Evolutionary conservation across 2,329 filamentous ascomycete species (phyloP).

Genomic region (Colletotrichum sp.): DNA sequence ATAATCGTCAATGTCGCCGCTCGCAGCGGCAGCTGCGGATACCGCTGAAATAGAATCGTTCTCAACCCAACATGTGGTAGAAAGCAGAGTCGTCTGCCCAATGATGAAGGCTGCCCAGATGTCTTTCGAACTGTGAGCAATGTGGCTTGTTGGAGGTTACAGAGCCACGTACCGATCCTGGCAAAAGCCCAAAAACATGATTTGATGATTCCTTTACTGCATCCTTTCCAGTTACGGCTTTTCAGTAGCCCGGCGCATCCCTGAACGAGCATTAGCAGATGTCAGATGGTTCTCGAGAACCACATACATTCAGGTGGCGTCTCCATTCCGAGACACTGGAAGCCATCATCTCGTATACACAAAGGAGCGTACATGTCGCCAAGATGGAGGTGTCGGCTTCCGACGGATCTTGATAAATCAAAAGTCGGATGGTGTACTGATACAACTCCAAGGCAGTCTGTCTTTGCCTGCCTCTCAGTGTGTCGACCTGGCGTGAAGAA

Average conservation of each 20-base stretch:
- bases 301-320: constrained; percentile 3
- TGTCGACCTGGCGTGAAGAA: constrained; percentile 11
- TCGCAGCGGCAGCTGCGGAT: neutral
- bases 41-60: constrained; percentile 7
- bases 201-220: constrained; percentile 6
- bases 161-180: neutral
- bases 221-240: constrained; percentile 1
- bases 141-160: neutral
- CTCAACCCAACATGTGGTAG: constrained; percentile 12
- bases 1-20: constrained; percentile 11
- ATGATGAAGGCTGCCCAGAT: constrained; percentile 18
- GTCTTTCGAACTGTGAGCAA: neutral
- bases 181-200: constrained; percentile 21
- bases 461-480: neutral
- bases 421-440: constrained; percentile 12
- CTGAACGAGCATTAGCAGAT: neutral
- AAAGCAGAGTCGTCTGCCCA: constrained; percentile 13
- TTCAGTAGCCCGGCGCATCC: constrained; percentile 12
- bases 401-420: constrained; percentile 10
- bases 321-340: constrained; percentile 18
- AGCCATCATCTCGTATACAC: constrained; percentile 22
- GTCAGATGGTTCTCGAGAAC: neutral
- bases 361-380: constrained; percentile 15
- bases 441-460: constrained; percentile 15
- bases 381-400: neutral